Percentiles rank a stretch among this genome's conserved stretches.
Conservation (phyloP, 2,329 filamentous ascomycete genomes). For the Xylaria polymorpha region DNA sequence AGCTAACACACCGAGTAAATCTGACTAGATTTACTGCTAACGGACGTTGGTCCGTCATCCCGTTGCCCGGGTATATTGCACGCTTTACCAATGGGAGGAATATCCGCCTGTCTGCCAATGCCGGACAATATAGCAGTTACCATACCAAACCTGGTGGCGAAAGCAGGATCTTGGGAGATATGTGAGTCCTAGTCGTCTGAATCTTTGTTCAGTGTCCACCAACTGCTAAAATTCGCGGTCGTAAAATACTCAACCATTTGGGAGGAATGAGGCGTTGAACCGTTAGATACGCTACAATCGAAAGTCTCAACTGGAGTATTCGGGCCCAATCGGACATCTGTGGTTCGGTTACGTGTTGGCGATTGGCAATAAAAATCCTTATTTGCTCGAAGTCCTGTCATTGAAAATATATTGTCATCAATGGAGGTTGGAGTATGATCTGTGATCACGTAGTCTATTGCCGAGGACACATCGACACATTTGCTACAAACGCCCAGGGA, state of each 20-base stretch:
- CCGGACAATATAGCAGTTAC: background rate
- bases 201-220: background rate
- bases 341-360: background rate
- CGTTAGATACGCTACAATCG: background rate
- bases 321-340: background rate
- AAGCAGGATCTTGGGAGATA: background rate
- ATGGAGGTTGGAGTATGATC: background rate
- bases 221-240: background rate
- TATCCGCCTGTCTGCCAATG: background rate
- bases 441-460: background rate
- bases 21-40: background rate
- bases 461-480: background rate
- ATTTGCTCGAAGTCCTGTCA: background rate
- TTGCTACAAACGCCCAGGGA: conserved; percentile 4
- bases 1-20: background rate
- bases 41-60: background rate
- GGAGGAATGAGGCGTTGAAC: background rate
- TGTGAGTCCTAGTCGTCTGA: background rate
- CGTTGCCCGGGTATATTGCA: background rate
- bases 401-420: background rate
- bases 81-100: background rate
- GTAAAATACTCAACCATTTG: background rate
- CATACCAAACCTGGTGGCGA: background rate
- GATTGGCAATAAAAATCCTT: background rate
- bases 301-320: background rate